Conservation (phyloP, 495 filamentous ascomycete genomes). For the Trichoderma parareesei region DNA sequence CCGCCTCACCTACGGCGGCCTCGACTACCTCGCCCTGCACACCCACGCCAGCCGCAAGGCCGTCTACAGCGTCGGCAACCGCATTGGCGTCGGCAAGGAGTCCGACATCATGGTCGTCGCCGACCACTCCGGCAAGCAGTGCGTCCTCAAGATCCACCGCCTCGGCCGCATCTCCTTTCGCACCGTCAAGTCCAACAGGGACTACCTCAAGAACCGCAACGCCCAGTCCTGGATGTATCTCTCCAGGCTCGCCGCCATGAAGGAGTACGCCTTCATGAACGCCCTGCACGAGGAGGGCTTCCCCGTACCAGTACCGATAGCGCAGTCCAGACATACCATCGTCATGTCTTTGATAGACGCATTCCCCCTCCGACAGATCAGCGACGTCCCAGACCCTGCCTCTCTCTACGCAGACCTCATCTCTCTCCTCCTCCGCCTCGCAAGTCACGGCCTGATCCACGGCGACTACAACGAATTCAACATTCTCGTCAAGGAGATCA, state of each 20-base stretch:
- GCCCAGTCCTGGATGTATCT: conserved; percentile 94
- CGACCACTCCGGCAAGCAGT: conserved; percentile 52
- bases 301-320: conserved; percentile 76
- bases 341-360: conserved; percentile 89
- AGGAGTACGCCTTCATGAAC: conserved; percentile 90
- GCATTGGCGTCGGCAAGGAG: conserved; percentile 96
- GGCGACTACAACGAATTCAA: conserved; percentile 99
- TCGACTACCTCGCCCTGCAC: conserved; percentile 93
- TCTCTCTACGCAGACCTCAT: conserved; percentile 82
- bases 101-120: conserved; percentile 92
- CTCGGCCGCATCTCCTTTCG: conserved; percentile 96
- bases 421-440: conserved; percentile 73
- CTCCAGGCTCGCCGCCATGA: conserved; percentile 80
- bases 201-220: conserved; percentile 77
- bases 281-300: conserved; percentile 75
- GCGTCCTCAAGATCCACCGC: conserved; percentile 85
- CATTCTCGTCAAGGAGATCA: conserved; percentile 71
- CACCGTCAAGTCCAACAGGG: conserved; percentile 87
- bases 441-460: conserved; percentile 86
- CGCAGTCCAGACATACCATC: conserved; percentile 85
- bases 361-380: conserved; percentile 79
- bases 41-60: conserved; percentile 67
- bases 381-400: conserved; percentile 68
- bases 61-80: conserved; percentile 87
- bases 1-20: conserved; percentile 89